Evolutionary conservation across 441 rosid species (phyloP).

Genomic region (Erysimum cheiri): DNA sequence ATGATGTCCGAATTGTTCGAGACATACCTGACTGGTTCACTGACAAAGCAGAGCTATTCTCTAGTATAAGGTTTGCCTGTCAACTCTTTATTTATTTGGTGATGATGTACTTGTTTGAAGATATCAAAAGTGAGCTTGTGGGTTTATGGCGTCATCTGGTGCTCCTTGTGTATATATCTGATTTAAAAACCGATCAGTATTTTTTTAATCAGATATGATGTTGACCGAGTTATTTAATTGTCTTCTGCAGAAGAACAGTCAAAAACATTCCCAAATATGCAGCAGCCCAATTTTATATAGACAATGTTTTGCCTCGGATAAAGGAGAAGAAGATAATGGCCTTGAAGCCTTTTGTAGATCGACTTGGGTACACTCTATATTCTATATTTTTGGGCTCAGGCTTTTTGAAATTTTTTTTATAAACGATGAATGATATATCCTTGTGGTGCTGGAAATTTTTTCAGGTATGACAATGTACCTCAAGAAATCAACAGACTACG

Average conservation of each 20-base stretch:
- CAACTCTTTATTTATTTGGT: constrained; percentile 16
- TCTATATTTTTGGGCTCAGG: neutral
- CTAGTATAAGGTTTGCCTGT: constrained; percentile 78
- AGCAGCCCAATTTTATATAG: constrained; percentile 93
- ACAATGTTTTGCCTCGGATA: constrained; percentile 94
- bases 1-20: constrained; percentile 86
- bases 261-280: constrained; percentile 99
- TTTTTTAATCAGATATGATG: neutral
- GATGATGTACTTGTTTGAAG: constrained; percentile 20
- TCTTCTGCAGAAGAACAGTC: constrained; percentile 80
- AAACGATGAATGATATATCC: constrained; percentile 27
- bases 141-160: constrained; percentile 2
- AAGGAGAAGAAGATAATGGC: constrained; percentile 99
- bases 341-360: constrained; percentile 97
- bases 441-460: constrained; percentile 35
- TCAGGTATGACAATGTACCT: constrained; percentile 97
- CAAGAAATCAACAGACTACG: constrained; percentile 95
- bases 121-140: constrained; percentile 23
- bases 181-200: neutral
- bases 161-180: constrained; percentile 13
- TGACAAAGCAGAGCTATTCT: constrained; percentile 87
- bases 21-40: constrained; percentile 98
- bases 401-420: constrained; percentile 27
- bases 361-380: constrained; percentile 78
- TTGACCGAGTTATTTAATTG: constrained; percentile 19